A percentile compares a stretch with the other conserved stretches of the same genome.
These are phyloP conservation scores for Tricholoma bakamatsutake DNA, from an alignment of 768 basidiomycete species.

Conservation along the genomic window DNA sequence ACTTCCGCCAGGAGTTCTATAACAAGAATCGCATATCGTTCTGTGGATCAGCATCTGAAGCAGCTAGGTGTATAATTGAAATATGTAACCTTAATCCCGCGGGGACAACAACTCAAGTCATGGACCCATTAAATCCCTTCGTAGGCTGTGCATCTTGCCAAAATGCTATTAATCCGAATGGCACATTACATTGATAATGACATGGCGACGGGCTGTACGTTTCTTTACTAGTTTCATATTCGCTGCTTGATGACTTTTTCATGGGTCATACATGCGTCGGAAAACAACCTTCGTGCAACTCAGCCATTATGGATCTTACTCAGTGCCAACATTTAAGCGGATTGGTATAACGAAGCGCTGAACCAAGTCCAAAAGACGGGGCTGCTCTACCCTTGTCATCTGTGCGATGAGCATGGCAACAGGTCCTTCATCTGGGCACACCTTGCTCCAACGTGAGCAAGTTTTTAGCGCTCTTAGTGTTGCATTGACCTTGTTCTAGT, in stretches of 20 bases:
- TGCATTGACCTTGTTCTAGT: not conserved
- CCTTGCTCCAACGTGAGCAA: not conserved
- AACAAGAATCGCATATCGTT: conserved; percentile 13
- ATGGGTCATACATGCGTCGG: conserved; percentile 11
- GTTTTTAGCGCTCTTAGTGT: too few species aligned
- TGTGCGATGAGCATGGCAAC: conserved; percentile 6
- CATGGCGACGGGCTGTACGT: conserved; percentile 18
- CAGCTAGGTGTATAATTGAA: conserved; percentile 12
- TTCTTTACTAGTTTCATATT: conserved; percentile 9
- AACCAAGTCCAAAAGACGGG: conserved; percentile 5
- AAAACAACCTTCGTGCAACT: conserved; percentile 8
- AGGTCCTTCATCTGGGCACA: not conserved
- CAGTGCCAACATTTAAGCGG: not conserved
- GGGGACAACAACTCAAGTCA: conserved; percentile 16
- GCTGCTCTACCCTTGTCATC: conserved; percentile 13
- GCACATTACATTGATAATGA: conserved; percentile 18
- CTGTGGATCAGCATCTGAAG: conserved; percentile 14
- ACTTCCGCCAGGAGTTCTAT: conserved; percentile 17
- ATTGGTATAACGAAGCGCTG: not conserved
- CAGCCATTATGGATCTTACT: conserved; percentile 6
- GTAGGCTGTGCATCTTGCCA: conserved; percentile 21
- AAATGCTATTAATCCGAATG: conserved; percentile 3
- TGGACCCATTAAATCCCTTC: conserved; percentile 20
- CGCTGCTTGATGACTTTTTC: conserved; percentile 2
- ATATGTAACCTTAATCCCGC: conserved; percentile 19